A percentile compares a stretch with the other conserved stretches of the same genome.
Evolutionary conservation across 371 early-diverging fungal species (phyloP).

Genomic region (Zopfochytrium polystomum): DNA sequence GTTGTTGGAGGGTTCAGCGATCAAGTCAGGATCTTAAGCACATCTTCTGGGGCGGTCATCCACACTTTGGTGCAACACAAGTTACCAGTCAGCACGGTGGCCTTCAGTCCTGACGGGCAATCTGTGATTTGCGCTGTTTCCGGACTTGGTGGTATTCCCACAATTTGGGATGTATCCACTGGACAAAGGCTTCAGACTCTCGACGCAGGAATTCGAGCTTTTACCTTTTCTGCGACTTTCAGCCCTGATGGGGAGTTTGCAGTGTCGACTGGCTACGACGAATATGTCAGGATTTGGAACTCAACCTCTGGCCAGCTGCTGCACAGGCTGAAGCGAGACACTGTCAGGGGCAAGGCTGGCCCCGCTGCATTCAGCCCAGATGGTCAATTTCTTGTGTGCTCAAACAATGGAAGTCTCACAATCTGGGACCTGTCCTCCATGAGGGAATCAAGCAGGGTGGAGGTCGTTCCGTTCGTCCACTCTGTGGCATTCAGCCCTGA

Average conservation of each 20-base stretch:
- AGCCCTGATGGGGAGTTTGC: constrained; percentile 84
- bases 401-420: not conserved
- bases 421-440: not conserved
- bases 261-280: constrained; percentile 85
- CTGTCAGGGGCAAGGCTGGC: not conserved
- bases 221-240: constrained; percentile 71
- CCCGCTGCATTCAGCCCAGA: not conserved
- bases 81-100: constrained; percentile 44
- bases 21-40: constrained; percentile 23
- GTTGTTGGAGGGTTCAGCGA: constrained; percentile 12
- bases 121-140: constrained; percentile 89
- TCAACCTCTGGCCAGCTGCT: constrained; percentile 57
- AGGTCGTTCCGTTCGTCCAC: no score
- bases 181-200: constrained; percentile 2
- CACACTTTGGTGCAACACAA: constrained; percentile 64
- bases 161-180: constrained; percentile 12
- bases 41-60: constrained; percentile 10
- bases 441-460: not conserved
- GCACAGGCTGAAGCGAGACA: constrained; percentile 78
- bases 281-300: constrained; percentile 32
- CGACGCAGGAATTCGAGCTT: constrained; percentile 5
- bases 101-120: constrained; percentile 61
- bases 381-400: not conserved
- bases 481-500: no score
- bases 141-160: constrained; percentile 68